Evolutionary conservation across 1,284 basidiomycete species (phyloP), one percentile per base, ranked within the genome.

Genomic region (Ceratobasidium papillatum): DNA sequence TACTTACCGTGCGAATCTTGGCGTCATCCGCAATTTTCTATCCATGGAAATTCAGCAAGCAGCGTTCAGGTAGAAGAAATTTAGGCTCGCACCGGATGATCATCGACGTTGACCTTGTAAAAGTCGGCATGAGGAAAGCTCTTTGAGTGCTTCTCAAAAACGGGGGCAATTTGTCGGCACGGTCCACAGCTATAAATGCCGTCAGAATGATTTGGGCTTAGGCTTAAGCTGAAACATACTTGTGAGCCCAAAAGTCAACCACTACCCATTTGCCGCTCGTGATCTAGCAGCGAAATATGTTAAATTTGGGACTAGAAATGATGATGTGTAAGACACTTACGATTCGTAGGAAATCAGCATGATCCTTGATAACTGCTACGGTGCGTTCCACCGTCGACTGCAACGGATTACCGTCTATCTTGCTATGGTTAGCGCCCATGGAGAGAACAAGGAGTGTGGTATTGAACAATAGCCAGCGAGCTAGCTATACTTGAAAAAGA

Each of bases 21-120:
- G 91, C 88, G 81, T 91, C 91, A 79, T 88, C 82, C 8, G 86
- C 83, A 77, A 88, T 82, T 77, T 87, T 82, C 83, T 84, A 65
- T 30, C 30, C 14, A 47, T 41, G 76, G 30, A 79, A 76, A 82
- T 54, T 19, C 52, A 30, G 14, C 14, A 45, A 11, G 14, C 1
- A 61, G 14, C 19, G 43, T 41, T 14, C 22, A 17, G 2, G 12
- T 58, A 36, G 22, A 19, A 54, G 11, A 34, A 36, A 12, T 66
- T 8, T 14, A 25, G 22, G 14, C 41, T 73, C 41, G 14, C 49
- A 74, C 75, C 22, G 75, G 75, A 38, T 65, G 54, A 43, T 54
- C 61, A 34, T 73, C 75, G 0, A 76, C 62, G 52, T 74, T 72
- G 22, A 76, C 69, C 22, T 68, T 73, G 63, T 68, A 73, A 34